Evolutionary conservation across 805 yeast species (phyloP).

Genomic region (Candida succiphila): DNA sequence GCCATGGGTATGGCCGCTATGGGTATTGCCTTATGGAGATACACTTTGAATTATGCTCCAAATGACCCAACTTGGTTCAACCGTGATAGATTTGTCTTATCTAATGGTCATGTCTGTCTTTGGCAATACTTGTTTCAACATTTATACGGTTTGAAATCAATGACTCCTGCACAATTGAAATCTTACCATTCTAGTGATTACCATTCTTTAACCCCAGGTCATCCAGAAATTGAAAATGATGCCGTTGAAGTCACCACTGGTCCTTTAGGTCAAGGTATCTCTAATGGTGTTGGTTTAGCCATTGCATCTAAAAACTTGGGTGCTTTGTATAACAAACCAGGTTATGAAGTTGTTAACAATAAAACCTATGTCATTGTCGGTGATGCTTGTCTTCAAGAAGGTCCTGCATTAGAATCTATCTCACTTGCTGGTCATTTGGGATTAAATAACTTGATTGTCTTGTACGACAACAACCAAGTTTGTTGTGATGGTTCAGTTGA

Average conservation of each 20-base stretch:
- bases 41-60: slow-evolving; percentile 82
- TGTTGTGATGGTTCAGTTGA: slow-evolving; percentile 92
- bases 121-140: slow-evolving; percentile 78
- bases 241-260: slow-evolving; percentile 98
- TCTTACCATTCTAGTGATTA: slow-evolving; percentile 62
- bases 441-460: slow-evolving; percentile 85
- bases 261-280: slow-evolving; percentile 97
- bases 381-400: slow-evolving; percentile 98
- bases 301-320: slow-evolving; percentile 88
- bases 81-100: slow-evolving; percentile 90
- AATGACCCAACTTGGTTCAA: slow-evolving; percentile 85
- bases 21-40: slow-evolving; percentile 96
- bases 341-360: slow-evolving; percentile 59
- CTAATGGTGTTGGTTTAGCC: slow-evolving; percentile 94
- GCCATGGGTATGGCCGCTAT: slow-evolving; percentile 68
- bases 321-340: slow-evolving; percentile 90
- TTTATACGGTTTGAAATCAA: slow-evolving; percentile 67
- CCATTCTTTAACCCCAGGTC: slow-evolving; percentile 92
- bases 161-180: slow-evolving; percentile 25
- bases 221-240: slow-evolving; percentile 87
- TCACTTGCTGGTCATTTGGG: slow-evolving; percentile 95
- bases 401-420: slow-evolving; percentile 88
- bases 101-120: slow-evolving; percentile 96
- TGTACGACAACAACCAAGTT: slow-evolving; percentile 95
- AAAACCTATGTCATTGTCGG: slow-evolving; percentile 78